Evolutionary conservation across 2,329 filamentous ascomycete genomes (phyloP), one percentile per base, ranked within the genome.

Genomic region (Claviceps cyperi): DNA sequence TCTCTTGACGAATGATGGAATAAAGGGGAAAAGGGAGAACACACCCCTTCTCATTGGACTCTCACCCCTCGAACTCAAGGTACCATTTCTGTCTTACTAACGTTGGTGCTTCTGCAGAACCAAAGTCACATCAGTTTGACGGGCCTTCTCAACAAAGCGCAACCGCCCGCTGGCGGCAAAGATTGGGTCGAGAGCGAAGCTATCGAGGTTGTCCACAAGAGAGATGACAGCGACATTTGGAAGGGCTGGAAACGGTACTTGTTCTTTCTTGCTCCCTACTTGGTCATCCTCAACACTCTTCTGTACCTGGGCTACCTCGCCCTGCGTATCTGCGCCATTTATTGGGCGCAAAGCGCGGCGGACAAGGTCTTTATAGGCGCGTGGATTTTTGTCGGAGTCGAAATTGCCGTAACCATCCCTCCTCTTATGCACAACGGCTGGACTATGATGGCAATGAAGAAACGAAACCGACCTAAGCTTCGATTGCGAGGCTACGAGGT

Each of bases 321-420:
- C 21, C 62, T 74, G 49, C 73, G 76, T 38, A 70, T 80, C 32
- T 63, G 64, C 47, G 78, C 75, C 56, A 71, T 78, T 49, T 59
- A 76, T n/a, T 62, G 64, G 43, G 75, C 76, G 1, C 75, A 80
- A 55, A 62, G 67, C 1, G 60, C 61, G 1, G 62, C 63, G 4
- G 46, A 59, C 3, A 58, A 63, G 21, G 64, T 64, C 2, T 80
- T 72, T 53, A 64, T 67, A 4, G 69, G 72, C 43, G 76, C 76
- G 2, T 80, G 76, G 76, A 58, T 77, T 6, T 80, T 80, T 55
- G 74, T 80, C 49, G 72, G 64, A 22, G 69, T 78, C 51, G 76
- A 80, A 57, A 60, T 77, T 39, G 64, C 66, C n/a, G 69, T 73
- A 7, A 72, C 74, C 5, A 67, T 78, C 48, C 77, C 76, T 5